Percentiles rank a stretch among this genome's conserved stretches.
Evolutionary conservation across 257 asterid genomes (phyloP).

Genomic region (Voacanga thouarsii): DNA sequence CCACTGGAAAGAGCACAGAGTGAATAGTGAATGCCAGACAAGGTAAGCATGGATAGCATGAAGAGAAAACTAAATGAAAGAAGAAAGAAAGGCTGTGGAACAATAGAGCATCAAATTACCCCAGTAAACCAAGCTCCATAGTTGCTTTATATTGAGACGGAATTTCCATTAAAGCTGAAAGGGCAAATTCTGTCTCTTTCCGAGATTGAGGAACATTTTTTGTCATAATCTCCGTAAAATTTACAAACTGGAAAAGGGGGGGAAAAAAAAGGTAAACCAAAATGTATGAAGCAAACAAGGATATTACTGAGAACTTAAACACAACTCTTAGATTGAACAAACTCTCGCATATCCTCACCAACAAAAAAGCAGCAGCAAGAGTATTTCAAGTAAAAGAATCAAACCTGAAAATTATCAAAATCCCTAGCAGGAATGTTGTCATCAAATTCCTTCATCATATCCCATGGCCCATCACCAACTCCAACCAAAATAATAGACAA

Average conservation of each 20-base stretch:
- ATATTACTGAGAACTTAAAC: not conserved
- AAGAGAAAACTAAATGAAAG: not conserved
- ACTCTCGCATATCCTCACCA: not conserved
- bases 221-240: slow-evolving; percentile 88
- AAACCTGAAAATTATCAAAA: slow-evolving; percentile 94
- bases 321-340: slow-evolving; percentile 2
- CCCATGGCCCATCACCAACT: slow-evolving; percentile 99
- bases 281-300: not conserved
- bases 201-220: slow-evolving; percentile 62
- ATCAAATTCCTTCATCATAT: slow-evolving; percentile 94
- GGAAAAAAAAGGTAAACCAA: not conserved
- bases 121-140: slow-evolving; percentile 78
- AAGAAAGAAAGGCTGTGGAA: not conserved
- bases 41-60: slow-evolving; percentile 1
- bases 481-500: slow-evolving; percentile 90
- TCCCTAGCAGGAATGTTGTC: slow-evolving; percentile 94
- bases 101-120: slow-evolving; percentile 39
- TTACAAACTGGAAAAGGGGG: slow-evolving; percentile 64
- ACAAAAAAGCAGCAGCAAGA: slow-evolving; percentile 8
- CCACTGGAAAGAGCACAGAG: slow-evolving; percentile 36
- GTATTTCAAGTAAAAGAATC: slow-evolving; percentile 12
- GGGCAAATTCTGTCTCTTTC: slow-evolving; percentile 95
- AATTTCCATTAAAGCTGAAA: slow-evolving; percentile 90
- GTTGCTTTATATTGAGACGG: slow-evolving; percentile 95
- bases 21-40: not conserved